Conservation (phyloP, 179 eudicot genomes). For the Nepenthes alata region DNA sequence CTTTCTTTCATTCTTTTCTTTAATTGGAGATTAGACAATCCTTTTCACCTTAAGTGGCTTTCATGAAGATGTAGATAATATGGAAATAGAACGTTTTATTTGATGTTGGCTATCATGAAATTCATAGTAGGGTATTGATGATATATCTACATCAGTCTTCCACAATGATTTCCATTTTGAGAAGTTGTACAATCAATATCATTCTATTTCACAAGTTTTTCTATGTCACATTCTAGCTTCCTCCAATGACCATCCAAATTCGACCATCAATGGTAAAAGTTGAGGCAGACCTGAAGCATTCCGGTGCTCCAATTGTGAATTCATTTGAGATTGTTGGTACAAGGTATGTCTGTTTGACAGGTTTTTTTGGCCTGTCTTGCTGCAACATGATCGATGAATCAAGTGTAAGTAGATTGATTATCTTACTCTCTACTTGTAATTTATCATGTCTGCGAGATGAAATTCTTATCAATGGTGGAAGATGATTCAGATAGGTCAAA, state of each 20-base stretch:
- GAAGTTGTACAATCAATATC: background rate
- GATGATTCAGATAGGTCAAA: no score
- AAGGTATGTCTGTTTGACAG: conserved; percentile 27
- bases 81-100: no score
- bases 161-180: background rate
- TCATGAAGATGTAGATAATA: no score
- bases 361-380: conserved; percentile 3
- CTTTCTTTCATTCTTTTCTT: no score
- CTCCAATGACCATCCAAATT: conserved; percentile 41
- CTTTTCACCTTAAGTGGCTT: no score
- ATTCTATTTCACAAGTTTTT: no score
- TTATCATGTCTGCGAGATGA: no score
- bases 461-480: no score
- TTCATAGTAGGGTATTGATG: no score
- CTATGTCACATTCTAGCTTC: conserved; percentile 13
- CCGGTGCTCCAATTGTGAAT: conserved; percentile 22
- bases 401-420: background rate
- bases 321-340: conserved; percentile 60
- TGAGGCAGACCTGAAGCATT: conserved; percentile 23
- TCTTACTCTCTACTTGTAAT: background rate
- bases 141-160: no score
- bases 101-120: no score
- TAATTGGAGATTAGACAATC: no score
- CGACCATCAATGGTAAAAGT: conserved; percentile 84
- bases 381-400: background rate